A percentile compares a stretch with the other conserved stretches of the same genome.
phyloP scores from a whole-genome alignment of 176 grass and related monocot genomes.

The Secale cereale region DNA sequence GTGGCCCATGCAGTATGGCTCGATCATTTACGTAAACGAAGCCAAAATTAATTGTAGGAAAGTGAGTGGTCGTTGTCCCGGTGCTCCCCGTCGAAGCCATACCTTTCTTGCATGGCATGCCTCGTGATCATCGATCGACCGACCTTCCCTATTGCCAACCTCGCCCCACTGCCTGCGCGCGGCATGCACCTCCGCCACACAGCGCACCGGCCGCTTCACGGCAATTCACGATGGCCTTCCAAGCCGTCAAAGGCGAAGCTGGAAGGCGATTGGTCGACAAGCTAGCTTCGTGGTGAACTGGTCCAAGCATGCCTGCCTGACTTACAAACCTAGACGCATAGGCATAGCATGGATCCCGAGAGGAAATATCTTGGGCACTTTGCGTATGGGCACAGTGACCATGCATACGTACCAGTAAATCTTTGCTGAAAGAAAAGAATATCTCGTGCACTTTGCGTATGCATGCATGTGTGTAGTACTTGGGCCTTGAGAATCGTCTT shows the following conservation, averaged over 20 bases:
- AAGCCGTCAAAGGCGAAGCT: not conserved
- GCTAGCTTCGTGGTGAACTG: no score
- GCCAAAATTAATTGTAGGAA: not conserved
- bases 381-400: not conserved
- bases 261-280: not conserved
- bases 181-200: not conserved
- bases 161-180: no score
- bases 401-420: not conserved
- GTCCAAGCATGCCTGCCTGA: not conserved
- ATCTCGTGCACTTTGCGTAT: not conserved
- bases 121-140: not conserved
- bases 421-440: not conserved
- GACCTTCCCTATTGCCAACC: not conserved
- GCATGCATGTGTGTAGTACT: not conserved
- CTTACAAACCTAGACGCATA: not conserved
- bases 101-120: not conserved
- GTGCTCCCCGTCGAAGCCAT: not conserved
- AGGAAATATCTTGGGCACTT: no score
- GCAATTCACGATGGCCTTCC: not conserved
- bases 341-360: no score
- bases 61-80: not conserved
- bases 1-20: no score
- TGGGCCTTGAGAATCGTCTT: not conserved
- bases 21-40: not conserved
- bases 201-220: not conserved